Conservation (phyloP, 2,329 filamentous ascomycete genomes). For the Lasiodiplodia sp. region DNA sequence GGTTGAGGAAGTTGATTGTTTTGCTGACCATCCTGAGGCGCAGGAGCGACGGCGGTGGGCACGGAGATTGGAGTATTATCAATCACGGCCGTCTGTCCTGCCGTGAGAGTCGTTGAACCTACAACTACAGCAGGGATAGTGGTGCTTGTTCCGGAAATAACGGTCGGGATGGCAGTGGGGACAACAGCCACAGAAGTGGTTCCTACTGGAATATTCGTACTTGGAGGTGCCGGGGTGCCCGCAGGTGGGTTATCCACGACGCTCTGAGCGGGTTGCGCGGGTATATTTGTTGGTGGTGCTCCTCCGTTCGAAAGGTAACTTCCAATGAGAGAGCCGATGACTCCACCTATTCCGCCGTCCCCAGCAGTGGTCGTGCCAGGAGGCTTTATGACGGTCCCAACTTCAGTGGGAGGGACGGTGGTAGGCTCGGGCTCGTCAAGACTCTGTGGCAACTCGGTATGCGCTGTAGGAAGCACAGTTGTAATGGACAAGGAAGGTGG, state of each 20-base stretch:
- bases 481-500: not conserved
- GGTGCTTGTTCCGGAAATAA: slow-evolving; percentile 14
- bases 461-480: not conserved
- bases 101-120: not conserved
- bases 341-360: slow-evolving; percentile 13
- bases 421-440: not conserved
- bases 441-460: not conserved
- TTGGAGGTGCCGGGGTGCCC: slow-evolving; percentile 3
- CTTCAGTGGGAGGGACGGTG: not conserved
- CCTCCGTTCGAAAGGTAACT: slow-evolving; percentile 9
- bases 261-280: not conserved
- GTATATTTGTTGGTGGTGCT: not conserved
- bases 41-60: not conserved
- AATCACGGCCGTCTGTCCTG: not conserved
- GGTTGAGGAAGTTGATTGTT: slow-evolving; percentile 32
- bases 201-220: slow-evolving; percentile 9
- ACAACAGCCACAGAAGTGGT: slow-evolving; percentile 6
- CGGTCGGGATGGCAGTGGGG: slow-evolving; percentile 4
- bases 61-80: slow-evolving; percentile 19
- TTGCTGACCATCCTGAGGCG: not conserved
- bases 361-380: not conserved
- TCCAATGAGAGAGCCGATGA: slow-evolving; percentile 12
- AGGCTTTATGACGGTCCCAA: slow-evolving; percentile 9
- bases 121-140: slow-evolving; percentile 16
- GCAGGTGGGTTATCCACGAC: not conserved